Conservation (phyloP, 176 grass and related monocot genomes). For the Avena sativa region DNA sequence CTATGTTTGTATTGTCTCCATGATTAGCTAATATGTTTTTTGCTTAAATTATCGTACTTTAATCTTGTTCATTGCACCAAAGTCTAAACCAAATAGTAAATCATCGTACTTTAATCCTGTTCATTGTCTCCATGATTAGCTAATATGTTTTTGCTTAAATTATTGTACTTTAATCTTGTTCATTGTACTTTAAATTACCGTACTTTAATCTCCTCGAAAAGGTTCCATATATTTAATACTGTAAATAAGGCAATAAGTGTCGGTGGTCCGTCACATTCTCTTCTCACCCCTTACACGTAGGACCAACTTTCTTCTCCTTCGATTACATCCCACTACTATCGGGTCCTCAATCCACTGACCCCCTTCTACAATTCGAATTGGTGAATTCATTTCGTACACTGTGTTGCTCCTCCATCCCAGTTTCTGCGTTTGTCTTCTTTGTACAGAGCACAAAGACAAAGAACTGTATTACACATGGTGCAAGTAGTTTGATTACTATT, state of each 20-base stretch:
- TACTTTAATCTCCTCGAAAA: no score
- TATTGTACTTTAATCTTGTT: no score
- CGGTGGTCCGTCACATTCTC: background rate
- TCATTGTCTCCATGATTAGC: no score
- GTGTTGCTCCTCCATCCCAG: background rate
- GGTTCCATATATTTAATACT: background rate
- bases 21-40: background rate
- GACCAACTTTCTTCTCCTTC: background rate
- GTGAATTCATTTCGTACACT: background rate
- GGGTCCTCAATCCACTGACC: background rate
- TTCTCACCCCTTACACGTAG: background rate
- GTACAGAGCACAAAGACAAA: background rate
- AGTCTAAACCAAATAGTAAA: background rate
- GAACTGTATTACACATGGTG: background rate
- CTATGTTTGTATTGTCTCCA: background rate
- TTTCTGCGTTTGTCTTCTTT: background rate
- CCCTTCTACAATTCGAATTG: background rate
- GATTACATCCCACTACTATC: background rate
- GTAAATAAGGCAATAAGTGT: background rate
- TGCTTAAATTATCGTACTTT: background rate
- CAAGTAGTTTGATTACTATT: background rate
- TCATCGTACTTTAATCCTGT: no score
- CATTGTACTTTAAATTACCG: no score
- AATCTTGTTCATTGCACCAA: conserved; percentile 10
- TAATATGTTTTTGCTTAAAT: no score